Conservation (phyloP, 2,329 filamentous ascomycete genomes). For the Diaporthe citriasiana region DNA sequence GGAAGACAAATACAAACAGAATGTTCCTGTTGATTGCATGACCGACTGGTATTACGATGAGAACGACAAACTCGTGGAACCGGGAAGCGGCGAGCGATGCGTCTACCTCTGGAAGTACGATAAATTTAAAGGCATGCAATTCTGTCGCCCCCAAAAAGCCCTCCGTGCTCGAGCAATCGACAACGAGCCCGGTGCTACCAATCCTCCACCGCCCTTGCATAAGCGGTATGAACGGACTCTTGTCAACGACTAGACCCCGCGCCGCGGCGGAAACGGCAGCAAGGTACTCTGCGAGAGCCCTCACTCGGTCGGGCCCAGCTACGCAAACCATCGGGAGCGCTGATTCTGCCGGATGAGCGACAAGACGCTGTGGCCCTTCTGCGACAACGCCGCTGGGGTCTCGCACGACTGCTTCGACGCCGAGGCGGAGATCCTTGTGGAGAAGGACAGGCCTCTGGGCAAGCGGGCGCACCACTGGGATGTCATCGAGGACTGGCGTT, state of each 20-base stretch:
- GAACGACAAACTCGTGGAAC: not conserved
- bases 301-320: conserved; percentile 25
- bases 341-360: conserved; percentile 26
- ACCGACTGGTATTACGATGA: conserved; percentile 20
- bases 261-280: not conserved
- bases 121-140: too few species aligned
- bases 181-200: too few species aligned
- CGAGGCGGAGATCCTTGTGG: conserved; percentile 7
- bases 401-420: conserved; percentile 2
- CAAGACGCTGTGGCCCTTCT: conserved; percentile 35
- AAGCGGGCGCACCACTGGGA: conserved; percentile 28
- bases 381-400: not conserved
- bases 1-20: not conserved
- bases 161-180: not conserved
- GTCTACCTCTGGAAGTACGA: rapidly evolving
- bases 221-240: not conserved
- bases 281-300: conserved; percentile 7
- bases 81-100: not conserved
- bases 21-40: not conserved
- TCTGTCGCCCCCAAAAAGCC: not conserved
- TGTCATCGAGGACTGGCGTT: conserved; percentile 24
- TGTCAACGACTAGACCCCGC: not conserved
- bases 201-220: not conserved
- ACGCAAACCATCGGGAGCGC: conserved; percentile 17
- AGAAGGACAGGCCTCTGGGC: not conserved